phyloP scores from a whole-genome alignment of 2,329 filamentous ascomycete species.

The Dactylellina parvicollis region DNA sequence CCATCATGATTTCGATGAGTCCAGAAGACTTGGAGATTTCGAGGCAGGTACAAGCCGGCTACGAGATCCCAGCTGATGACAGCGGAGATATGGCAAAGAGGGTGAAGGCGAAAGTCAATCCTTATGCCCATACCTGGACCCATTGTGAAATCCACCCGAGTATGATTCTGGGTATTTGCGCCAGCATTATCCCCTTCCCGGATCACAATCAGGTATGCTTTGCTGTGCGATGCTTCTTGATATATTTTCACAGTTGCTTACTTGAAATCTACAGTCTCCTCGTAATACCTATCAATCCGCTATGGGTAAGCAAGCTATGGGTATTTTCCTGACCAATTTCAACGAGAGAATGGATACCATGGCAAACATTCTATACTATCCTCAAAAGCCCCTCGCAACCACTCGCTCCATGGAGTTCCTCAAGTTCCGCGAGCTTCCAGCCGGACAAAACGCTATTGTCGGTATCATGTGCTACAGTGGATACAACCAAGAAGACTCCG shows the following conservation, averaged over 20 bases:
- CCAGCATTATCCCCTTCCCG: conserved; percentile 98
- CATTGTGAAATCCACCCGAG: conserved; percentile 99
- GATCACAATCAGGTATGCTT: conserved; percentile 86
- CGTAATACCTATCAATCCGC: conserved; percentile 99
- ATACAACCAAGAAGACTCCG: conserved; percentile 99
- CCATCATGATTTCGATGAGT: conserved; percentile 99
- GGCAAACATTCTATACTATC: conserved; percentile 99
- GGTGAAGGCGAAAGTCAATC: conserved; percentile 86
- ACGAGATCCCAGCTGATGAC: conserved; percentile 70
- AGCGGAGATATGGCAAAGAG: conserved; percentile 80
- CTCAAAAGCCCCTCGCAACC: conserved; percentile 94
- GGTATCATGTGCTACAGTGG: conserved; percentile 97
- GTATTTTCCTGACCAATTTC: conserved; percentile 97
- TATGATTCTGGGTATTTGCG: conserved; percentile 98
- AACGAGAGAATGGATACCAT: conserved; percentile 98
- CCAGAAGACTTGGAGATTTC: conserved; percentile 90
- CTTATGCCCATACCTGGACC: conserved; percentile 83
- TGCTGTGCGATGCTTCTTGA: not conserved
- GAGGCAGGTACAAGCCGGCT: conserved; percentile 74
- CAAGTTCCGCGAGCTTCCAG: conserved; percentile 95
- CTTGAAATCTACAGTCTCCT: conserved; percentile 72
- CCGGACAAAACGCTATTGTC: conserved; percentile 97
- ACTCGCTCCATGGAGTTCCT: conserved; percentile 98
- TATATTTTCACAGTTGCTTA: conserved; percentile 59
- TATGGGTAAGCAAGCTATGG: conserved; percentile 99